Percentiles rank a stretch among this genome's conserved stretches.
Evolutionary conservation across 768 basidiomycete genomes (phyloP).

Genomic region (Trametes cinnabarina): DNA sequence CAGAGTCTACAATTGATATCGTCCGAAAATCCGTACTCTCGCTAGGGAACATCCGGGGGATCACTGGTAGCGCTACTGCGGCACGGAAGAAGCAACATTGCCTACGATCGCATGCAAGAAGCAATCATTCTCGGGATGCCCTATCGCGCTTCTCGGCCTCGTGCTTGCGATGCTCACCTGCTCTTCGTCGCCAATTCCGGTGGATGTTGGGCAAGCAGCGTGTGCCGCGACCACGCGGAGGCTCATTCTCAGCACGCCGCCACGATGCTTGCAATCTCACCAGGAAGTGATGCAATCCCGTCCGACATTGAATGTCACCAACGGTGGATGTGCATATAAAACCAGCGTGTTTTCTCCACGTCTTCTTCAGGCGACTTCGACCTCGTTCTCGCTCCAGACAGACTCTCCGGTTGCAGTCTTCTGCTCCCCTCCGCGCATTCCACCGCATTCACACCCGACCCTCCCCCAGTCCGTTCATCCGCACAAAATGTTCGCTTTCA

Average conservation of each 20-base stretch:
- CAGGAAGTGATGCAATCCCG: not conserved
- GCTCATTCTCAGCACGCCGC: not conserved
- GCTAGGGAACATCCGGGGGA: too few relatives aligned
- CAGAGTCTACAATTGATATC: too few relatives aligned
- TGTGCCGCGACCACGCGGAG: not conserved
- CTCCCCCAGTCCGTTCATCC: not conserved
- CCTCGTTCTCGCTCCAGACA: slow-evolving; percentile 17
- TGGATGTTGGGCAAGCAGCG: not conserved
- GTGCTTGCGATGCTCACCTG: too few relatives aligned
- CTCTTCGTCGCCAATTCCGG: not conserved
- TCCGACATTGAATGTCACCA: not conserved
- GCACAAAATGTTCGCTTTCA: slow-evolving; percentile 15
- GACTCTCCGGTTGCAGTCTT: slow-evolving; percentile 9
- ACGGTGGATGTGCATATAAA: not conserved
- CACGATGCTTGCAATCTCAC: not conserved
- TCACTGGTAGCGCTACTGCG: too few relatives aligned
- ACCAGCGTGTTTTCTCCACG: not conserved
- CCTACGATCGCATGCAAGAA: too few relatives aligned
- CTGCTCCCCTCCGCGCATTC: too few relatives aligned
- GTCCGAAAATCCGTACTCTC: too few relatives aligned
- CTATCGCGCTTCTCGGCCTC: too few relatives aligned
- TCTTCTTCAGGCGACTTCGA: slow-evolving; percentile 15
- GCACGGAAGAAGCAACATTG: too few relatives aligned
- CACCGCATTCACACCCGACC: not conserved
- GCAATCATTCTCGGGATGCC: too few relatives aligned